phyloP scores from a whole-genome alignment of 2,329 filamentous ascomycete genomes.

The Diaporthe amygdali region DNA sequence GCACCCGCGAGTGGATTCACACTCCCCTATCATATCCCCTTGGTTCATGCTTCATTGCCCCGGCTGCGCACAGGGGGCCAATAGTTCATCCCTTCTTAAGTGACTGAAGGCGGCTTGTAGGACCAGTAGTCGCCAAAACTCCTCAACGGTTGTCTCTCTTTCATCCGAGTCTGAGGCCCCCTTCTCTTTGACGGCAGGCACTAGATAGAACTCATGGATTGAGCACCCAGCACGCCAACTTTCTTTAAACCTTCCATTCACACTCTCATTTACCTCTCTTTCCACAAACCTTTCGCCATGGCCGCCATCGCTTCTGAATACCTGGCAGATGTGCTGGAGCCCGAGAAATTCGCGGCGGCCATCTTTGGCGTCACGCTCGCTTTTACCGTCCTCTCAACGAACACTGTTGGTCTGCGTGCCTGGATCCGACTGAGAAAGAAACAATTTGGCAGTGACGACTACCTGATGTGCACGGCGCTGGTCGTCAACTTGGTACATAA shows the following conservation, averaged over 20 bases:
- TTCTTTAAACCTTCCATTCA: background rate
- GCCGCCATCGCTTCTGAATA: constrained; percentile 25
- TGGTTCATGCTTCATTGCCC: constrained; percentile 5
- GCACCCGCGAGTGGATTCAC: background rate
- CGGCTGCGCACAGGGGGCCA: background rate
- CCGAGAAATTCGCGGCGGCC: constrained; percentile 23
- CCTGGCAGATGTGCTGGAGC: constrained; percentile 22
- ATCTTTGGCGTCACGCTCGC: constrained; percentile 26
- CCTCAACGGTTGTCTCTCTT: background rate
- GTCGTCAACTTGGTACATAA: constrained; percentile 25
- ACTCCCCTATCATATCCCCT: constrained; percentile 2
- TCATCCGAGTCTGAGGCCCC: background rate
- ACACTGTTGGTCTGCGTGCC: constrained; percentile 17
- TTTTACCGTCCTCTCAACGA: constrained; percentile 22
- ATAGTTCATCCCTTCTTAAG: constrained; percentile 10
- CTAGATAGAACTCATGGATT: constrained; percentile 7
- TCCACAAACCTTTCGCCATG: constrained; percentile 5
- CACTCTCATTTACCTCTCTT: background rate
- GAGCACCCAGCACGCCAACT: background rate
- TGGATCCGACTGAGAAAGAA: constrained; percentile 12
- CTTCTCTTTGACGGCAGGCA: background rate
- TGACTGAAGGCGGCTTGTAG: background rate
- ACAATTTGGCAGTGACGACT: constrained; percentile 23
- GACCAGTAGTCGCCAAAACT: background rate
- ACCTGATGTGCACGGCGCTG: constrained; percentile 25